A percentile compares a stretch with the other conserved stretches of the same genome.
Evolutionary conservation across 352 stramenopile genomes (phyloP).

Genomic region (Aphanomyces euteiches): DNA sequence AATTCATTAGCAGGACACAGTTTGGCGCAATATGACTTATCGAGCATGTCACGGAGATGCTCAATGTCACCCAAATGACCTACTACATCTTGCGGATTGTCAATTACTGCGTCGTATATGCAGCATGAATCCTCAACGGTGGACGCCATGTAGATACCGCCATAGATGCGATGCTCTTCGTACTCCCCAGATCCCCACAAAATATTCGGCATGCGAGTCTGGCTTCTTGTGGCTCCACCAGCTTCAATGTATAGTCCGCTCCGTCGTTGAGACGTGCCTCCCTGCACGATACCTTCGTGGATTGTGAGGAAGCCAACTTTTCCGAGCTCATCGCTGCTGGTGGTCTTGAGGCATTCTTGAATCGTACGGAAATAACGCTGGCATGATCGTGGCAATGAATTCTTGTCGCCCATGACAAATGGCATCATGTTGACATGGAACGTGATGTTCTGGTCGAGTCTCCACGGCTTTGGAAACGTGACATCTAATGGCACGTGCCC

Average conservation of each 20-base stretch:
- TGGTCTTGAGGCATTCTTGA: neutral
- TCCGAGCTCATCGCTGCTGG: neutral
- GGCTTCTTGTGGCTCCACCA: neutral
- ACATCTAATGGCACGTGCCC: neutral
- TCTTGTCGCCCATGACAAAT: conserved; percentile 18
- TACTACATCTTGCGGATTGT: conserved; percentile 2
- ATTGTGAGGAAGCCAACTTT: conserved; percentile 32
- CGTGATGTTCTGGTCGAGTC: neutral
- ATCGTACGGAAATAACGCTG: conserved; percentile 4
- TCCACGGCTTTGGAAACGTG: conserved; percentile 10
- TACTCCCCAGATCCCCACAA: conserved; percentile 22
- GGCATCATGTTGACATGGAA: conserved; percentile 29
- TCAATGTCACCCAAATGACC: conserved; percentile 29
- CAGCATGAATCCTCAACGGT: conserved; percentile 19
- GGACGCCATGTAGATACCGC: conserved; percentile 34
- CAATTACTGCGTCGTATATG: conserved; percentile 27
- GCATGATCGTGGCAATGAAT: conserved; percentile 7
- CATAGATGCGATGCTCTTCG: conserved; percentile 9
- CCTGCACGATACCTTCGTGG: conserved; percentile 28
- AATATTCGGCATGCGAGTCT: neutral
- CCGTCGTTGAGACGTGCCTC: conserved; percentile 26
- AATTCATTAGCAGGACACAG: conserved; percentile 27
- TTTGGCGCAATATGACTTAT: neutral
- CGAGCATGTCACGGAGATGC: conserved; percentile 15
- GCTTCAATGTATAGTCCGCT: conserved; percentile 31